Conservation (phyloP, 2,329 filamentous ascomycete genomes). For the Aspergillus oerlinghausenensis region DNA sequence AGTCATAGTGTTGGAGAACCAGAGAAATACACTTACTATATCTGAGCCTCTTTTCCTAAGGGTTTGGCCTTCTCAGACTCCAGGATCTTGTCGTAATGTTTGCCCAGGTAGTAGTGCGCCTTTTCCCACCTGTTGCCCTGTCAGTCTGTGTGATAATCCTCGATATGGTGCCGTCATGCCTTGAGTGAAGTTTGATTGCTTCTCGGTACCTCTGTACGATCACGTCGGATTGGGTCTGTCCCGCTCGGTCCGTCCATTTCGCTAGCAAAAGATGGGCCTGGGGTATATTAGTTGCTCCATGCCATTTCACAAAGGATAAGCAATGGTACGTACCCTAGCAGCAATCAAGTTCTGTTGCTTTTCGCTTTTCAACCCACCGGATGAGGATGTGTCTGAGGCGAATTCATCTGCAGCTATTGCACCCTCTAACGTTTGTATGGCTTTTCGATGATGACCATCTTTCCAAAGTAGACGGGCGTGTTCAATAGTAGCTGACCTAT, state of each 20-base stretch:
- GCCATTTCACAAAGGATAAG: neutral
- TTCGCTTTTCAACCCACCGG: slow-evolving; percentile 36
- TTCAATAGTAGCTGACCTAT: slow-evolving; percentile 86
- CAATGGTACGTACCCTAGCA: slow-evolving; percentile 33
- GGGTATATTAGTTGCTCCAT: slow-evolving; percentile 5
- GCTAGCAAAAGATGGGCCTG: slow-evolving; percentile 81
- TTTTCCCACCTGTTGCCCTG: slow-evolving; percentile 73
- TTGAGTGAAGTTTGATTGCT: slow-evolving; percentile 50
- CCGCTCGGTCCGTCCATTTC: slow-evolving; percentile 95
- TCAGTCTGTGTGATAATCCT: slow-evolving; percentile 3
- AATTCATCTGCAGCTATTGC: slow-evolving; percentile 82
- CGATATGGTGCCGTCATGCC: slow-evolving; percentile 12
- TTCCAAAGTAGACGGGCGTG: slow-evolving; percentile 91
- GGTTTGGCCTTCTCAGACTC: slow-evolving; percentile 81
- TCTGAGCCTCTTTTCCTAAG: slow-evolving; percentile 69
- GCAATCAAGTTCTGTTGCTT: slow-evolving; percentile 50
- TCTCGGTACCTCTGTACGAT: slow-evolving; percentile 78
- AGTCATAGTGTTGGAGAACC: slow-evolving; percentile 1
- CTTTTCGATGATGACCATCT: slow-evolving; percentile 88
- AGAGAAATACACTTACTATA: slow-evolving; percentile 45
- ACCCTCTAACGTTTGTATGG: slow-evolving; percentile 83
- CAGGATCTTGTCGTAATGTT: slow-evolving; percentile 93
- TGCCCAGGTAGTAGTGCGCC: slow-evolving; percentile 92
- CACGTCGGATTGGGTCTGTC: slow-evolving; percentile 79
- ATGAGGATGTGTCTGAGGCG: slow-evolving; percentile 43